These are phyloP conservation scores for Colletotrichum shisoi DNA, from an alignment of 2,329 filamentous ascomycete species.

Conservation along the genomic window DNA sequence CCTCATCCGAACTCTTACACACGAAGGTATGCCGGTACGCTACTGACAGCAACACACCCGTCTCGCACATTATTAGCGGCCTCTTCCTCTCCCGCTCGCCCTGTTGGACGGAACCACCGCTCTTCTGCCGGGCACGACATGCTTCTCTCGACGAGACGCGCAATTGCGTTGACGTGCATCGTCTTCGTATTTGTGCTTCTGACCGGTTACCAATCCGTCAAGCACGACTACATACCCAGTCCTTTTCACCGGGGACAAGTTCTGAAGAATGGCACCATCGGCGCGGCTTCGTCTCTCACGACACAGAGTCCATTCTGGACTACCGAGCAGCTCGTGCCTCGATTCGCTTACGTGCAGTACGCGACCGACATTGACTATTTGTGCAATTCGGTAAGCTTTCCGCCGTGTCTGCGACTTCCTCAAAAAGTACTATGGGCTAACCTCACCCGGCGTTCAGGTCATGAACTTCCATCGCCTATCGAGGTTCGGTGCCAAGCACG, in stretches of 20 bases:
- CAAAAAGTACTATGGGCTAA: background rate
- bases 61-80: background rate
- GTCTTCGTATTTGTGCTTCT: constrained; percentile 15
- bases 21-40: too few species aligned
- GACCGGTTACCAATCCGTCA: constrained; percentile 11
- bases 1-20: too few species aligned
- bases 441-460: constrained; percentile 41
- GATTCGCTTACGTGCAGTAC: constrained; percentile 60
- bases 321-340: constrained; percentile 32
- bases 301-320: constrained; percentile 3
- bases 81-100: background rate
- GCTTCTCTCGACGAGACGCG: constrained; percentile 24
- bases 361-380: constrained; percentile 58
- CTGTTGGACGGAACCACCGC: background rate
- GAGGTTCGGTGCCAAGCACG: constrained; percentile 53
- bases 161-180: constrained; percentile 13
- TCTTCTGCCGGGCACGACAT: constrained; percentile 4
- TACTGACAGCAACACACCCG: background rate
- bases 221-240: constrained; percentile 1
- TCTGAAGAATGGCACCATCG: constrained; percentile 3
- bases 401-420: too few species aligned
- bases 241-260: background rate
- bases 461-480: constrained; percentile 59
- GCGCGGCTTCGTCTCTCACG: background rate
- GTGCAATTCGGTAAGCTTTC: constrained; percentile 52